These are phyloP conservation scores for Beauveria rudraprayagi DNA, from an alignment of 2,329 filamentous ascomycete genomes.

Conservation along the genomic window DNA sequence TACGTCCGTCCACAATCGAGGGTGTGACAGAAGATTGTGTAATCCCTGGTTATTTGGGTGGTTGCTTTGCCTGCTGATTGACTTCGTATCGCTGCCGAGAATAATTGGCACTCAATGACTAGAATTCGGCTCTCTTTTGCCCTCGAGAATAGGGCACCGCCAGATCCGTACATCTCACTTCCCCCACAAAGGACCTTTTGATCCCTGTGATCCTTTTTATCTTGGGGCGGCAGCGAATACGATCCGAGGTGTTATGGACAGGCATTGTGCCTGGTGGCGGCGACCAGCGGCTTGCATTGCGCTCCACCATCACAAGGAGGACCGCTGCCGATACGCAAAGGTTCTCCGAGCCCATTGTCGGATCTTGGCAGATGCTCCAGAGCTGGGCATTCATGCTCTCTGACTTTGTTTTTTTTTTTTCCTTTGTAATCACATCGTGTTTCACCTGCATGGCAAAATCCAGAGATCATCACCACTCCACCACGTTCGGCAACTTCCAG, in stretches of 20 bases:
- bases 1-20: too few relatives aligned
- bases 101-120: too few relatives aligned
- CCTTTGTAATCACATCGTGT: background rate
- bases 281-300: background rate
- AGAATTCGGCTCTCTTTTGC: too few relatives aligned
- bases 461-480: background rate
- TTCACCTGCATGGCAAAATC: background rate
- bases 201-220: background rate
- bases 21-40: background rate
- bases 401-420: background rate
- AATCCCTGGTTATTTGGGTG: background rate
- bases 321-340: background rate
- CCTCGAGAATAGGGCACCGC: too few relatives aligned
- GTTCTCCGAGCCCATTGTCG: background rate
- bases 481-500: background rate
- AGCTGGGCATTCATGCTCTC: too few relatives aligned
- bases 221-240: background rate
- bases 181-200: background rate
- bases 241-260: background rate
- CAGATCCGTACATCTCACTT: too few relatives aligned
- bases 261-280: background rate
- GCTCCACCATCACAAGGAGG: background rate
- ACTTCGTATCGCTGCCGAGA: too few relatives aligned
- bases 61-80: too few relatives aligned
- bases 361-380: background rate